phyloP scores from a whole-genome alignment of 306 rosid genomes.

The Inga laurina region DNA sequence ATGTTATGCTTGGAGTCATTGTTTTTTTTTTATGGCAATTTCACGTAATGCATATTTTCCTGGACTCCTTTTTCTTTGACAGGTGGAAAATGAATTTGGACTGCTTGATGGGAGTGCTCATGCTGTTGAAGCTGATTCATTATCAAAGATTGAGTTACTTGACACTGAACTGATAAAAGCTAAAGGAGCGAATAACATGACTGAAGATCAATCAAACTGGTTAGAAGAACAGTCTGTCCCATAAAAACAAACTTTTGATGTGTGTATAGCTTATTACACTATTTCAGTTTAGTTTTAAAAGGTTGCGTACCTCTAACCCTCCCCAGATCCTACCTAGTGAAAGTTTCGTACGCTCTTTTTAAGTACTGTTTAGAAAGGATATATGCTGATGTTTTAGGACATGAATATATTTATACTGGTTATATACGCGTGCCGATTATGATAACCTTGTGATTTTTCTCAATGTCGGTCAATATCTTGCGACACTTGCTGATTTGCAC shows the following conservation, averaged over 20 bases:
- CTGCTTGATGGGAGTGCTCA: constrained; percentile 49
- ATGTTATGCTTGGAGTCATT: constrained; percentile 20
- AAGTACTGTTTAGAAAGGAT: constrained; percentile 3
- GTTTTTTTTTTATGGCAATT: background rate
- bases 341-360: background rate
- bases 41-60: constrained; percentile 29
- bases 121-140: constrained; percentile 47
- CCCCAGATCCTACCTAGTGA: no score
- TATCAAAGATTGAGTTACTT: constrained; percentile 54
- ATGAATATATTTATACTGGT: background rate
- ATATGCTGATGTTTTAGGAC: background rate
- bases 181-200: constrained; percentile 55
- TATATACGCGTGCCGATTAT: background rate
- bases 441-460: background rate
- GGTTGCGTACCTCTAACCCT: background rate
- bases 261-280: background rate
- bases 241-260: constrained; percentile 19
- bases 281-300: constrained; percentile 1
- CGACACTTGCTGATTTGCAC: background rate
- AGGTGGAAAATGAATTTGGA: constrained; percentile 62
- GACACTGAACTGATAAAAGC: constrained; percentile 61
- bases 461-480: background rate
- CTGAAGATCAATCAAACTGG: constrained; percentile 63
- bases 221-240: constrained; percentile 35
- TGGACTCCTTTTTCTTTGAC: constrained; percentile 25